Percentiles rank a stretch among this genome's conserved stretches.
Conservation (phyloP, 2,329 filamentous ascomycete genomes). For the Colletotrichum karsti region DNA sequence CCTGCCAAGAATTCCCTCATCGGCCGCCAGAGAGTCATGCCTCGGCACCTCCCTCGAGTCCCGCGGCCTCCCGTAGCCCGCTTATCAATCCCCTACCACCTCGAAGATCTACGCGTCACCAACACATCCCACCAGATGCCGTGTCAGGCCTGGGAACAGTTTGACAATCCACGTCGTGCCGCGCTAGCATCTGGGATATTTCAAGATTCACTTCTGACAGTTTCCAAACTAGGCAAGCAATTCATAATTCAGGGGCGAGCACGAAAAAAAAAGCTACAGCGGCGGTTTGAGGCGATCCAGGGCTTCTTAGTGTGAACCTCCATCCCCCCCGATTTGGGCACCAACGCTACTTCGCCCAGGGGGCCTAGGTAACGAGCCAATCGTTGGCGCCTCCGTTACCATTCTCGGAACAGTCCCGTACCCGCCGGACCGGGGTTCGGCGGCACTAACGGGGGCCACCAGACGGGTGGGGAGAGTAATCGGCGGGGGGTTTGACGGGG, state of each 20-base stretch:
- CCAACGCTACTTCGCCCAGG: neutral
- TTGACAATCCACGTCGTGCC: neutral
- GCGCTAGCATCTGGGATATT: neutral
- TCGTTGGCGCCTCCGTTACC: conserved; percentile 2
- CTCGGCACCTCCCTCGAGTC: neutral
- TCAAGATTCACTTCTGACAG: neutral
- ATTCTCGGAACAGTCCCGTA: conserved; percentile 11
- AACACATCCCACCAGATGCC: neutral
- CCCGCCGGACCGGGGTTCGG: neutral
- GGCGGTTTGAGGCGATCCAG: no score
- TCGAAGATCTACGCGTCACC: neutral
- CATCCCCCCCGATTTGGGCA: neutral
- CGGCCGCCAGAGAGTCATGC: neutral
- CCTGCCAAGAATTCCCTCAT: no score
- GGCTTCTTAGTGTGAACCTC: no score
- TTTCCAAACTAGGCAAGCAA: neutral
- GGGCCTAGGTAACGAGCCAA: conserved; percentile 7
- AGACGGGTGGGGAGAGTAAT: neutral
- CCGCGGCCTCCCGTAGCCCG: no score
- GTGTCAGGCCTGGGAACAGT: neutral
- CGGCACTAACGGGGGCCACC: neutral
- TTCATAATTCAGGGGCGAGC: neutral
- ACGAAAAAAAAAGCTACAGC: neutral
- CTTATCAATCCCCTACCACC: neutral
- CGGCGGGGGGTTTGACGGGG: no score